Evolutionary conservation across 306 rosid species (phyloP).

Genomic region (Castanea sativa): DNA sequence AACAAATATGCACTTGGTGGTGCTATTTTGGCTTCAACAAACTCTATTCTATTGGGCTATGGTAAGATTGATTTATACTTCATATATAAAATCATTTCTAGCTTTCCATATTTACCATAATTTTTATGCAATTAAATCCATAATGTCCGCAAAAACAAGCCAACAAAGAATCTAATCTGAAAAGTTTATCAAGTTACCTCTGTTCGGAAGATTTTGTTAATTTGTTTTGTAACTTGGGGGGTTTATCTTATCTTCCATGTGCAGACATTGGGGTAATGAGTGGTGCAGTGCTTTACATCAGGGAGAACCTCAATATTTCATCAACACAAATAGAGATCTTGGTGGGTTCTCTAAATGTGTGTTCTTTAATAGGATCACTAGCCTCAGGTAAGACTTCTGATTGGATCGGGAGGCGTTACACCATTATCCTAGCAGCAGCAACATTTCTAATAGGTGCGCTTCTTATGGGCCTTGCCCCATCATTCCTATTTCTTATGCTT

Average conservation of each 20-base stretch:
- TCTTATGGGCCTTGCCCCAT: slow-evolving; percentile 66
- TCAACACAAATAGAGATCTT: slow-evolving; percentile 66
- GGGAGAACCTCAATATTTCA: slow-evolving; percentile 50
- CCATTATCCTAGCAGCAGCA: slow-evolving; percentile 51
- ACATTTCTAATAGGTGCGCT: slow-evolving; percentile 65
- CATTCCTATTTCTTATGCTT: slow-evolving; percentile 44
- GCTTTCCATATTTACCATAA: slow-evolving; percentile 23
- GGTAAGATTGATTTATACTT: slow-evolving; percentile 37
- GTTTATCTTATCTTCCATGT: neutral
- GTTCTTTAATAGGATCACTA: slow-evolving; percentile 70
- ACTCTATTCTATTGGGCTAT: slow-evolving; percentile 81
- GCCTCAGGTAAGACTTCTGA: slow-evolving; percentile 77
- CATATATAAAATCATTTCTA: neutral
- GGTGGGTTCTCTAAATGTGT: slow-evolving; percentile 65
- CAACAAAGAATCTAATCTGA: neutral
- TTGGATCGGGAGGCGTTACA: slow-evolving; percentile 71
- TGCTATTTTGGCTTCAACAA: slow-evolving; percentile 77
- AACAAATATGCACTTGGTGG: slow-evolving; percentile 60
- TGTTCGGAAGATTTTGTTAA: neutral
- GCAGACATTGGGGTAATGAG: slow-evolving; percentile 88
- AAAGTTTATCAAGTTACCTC: neutral
- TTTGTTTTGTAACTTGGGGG: neutral
- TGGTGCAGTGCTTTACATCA: slow-evolving; percentile 73
- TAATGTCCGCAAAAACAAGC: neutral
- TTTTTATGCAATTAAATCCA: neutral